Percentiles rank a stretch among this genome's conserved stretches.
Evolutionary conservation across 257 asterid genomes (phyloP).

Genomic region (Fraxinus excelsior): DNA sequence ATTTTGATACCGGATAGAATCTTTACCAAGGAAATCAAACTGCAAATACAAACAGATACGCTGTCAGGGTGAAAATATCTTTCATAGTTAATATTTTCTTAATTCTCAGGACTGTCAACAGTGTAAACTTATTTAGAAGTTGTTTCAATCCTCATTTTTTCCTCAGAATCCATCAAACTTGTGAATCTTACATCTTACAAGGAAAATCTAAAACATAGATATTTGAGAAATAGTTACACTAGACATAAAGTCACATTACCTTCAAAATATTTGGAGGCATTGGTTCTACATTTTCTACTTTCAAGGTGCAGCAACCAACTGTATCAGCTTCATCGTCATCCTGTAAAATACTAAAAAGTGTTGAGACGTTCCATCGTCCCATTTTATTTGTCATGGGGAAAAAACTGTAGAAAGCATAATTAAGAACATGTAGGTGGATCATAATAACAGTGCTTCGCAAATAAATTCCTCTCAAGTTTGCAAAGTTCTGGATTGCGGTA

Average conservation of each 20-base stretch:
- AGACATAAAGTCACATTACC: conserved; percentile 47
- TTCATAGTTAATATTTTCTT: not conserved
- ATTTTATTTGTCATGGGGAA: conserved; percentile 2
- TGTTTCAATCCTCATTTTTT: conserved; percentile 5
- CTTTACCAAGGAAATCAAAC: conserved; percentile 99
- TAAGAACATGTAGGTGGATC: not conserved
- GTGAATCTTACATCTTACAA: conserved; percentile 25
- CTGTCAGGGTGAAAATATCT: not conserved
- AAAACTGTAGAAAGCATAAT: not conserved
- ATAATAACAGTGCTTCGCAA: not conserved
- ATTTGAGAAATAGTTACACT: not conserved
- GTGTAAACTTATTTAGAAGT: not conserved
- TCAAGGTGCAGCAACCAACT: conserved; percentile 98
- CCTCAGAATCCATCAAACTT: conserved; percentile 21
- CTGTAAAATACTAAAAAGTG: conserved; percentile 41
- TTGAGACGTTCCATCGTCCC: conserved; percentile 6
- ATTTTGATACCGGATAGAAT: conserved; percentile 87
- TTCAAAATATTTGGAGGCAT: conserved; percentile 86
- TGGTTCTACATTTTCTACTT: conserved; percentile 93
- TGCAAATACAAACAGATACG: conserved; percentile 39
- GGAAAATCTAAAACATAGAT: conserved; percentile 10
- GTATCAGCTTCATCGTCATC: conserved; percentile 99
- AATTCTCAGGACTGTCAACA: not conserved
- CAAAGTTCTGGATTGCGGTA: not conserved
- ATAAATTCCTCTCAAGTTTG: not conserved